These are phyloP conservation scores for Eragrostis tef DNA, from an alignment of 202 grass and related monocot species.

Conservation along the genomic window DNA sequence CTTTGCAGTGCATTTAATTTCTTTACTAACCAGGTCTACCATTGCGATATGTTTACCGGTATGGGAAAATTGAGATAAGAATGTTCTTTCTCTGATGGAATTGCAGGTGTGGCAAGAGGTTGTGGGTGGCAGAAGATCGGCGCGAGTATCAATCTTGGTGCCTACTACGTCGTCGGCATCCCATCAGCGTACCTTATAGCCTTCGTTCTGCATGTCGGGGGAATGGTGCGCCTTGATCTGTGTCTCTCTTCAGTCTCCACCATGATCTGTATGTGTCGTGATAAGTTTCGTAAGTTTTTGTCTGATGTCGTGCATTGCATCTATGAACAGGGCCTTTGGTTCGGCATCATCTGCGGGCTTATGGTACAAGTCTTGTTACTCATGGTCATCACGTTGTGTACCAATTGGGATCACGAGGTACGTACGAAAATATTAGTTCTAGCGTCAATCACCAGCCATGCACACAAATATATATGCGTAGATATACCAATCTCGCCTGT, in stretches of 20 bases:
- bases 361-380: conserved; percentile 59
- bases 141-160: conserved; percentile 67
- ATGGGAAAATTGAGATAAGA: background rate
- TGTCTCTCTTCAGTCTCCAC: background rate
- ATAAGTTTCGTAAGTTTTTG: background rate
- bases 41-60: too few relatives aligned
- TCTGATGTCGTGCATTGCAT: conserved; percentile 3
- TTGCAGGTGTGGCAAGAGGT: conserved; percentile 64
- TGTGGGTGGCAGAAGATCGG: conserved; percentile 88
- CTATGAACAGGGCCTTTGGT: conserved; percentile 66
- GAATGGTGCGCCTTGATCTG: conserved; percentile 48
- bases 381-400: conserved; percentile 51
- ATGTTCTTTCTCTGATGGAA: background rate
- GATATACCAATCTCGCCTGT: background rate
- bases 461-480: too few relatives aligned
- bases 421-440: background rate
- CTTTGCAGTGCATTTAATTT: background rate
- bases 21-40: too few relatives aligned
- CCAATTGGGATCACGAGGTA: conserved; percentile 78
- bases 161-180: conserved; percentile 67
- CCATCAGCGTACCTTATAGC: conserved; percentile 54
- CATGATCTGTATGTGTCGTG: background rate
- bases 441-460: background rate
- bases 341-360: conserved; percentile 73
- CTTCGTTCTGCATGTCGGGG: conserved; percentile 59